Evolutionary conservation across 805 yeast genomes (phyloP), one percentile per base, ranked within the genome.

Genomic region (Kuraishia cidri): DNA sequence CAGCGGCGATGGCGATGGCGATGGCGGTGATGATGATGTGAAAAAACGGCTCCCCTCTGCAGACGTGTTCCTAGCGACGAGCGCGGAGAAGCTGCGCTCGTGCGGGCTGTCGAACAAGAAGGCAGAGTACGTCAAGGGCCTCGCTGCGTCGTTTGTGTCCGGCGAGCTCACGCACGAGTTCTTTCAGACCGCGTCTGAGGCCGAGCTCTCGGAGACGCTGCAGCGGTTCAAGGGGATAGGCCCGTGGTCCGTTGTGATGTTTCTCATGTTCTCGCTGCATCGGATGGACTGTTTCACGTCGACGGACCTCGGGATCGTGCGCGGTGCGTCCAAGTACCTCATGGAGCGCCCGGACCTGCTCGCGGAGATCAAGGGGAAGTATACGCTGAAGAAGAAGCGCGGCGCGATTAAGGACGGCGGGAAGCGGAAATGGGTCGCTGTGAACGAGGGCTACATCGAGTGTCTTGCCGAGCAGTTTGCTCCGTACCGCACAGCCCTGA

Each of bases 171-270:
- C 58, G 2, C 44, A 49, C 2, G 55, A 54, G 1, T 56, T 68
- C 32, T 68, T 77, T 38, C 26, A 37, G 3, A 36, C 41, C 0
- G 56, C 56, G 22, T 39, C 60, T 3, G 63, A 69, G 30, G 69
- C 69, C 2, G 73, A 60, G 15, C 55, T 80, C 11, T 47, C 67
- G 1, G 62, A 62, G 13, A 69, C 66, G 36, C 52, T 79, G 33
- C 66, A 69, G 24, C 32, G 32, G 9, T 44, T 81, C 39, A 80
- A 81, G 45, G 94, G 94, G 0, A 69, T 83, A 12, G 94, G 92
- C 0, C 66, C 67, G 2, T 88, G 97, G 97, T 74, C 87, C 4
- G 88, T 92, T 0, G 81, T 80, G 34, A 88, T 88, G 95, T 88
- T 86, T 53, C 55, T 83, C 12, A 47, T 79, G 15, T 85, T 85